Evolutionary conservation across 2,329 filamentous ascomycete species (phyloP).

Genomic region (Sordariomycetes sp.): DNA sequence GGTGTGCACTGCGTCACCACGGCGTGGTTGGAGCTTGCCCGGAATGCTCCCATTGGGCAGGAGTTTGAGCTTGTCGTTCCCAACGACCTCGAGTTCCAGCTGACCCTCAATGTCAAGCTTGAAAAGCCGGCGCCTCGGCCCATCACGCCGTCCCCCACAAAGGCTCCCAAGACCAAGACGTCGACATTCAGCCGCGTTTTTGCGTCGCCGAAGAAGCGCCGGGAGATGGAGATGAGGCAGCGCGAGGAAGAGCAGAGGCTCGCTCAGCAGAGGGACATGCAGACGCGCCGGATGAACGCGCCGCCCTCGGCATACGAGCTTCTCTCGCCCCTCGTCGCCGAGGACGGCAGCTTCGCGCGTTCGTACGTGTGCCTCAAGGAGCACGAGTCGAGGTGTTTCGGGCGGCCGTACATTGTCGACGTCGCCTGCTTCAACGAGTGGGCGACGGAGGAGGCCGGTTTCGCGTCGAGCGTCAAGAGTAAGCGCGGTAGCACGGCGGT

Average conservation of each 20-base stretch:
- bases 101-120: conserved; percentile 91
- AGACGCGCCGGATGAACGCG: conserved; percentile 45
- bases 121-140: conserved; percentile 59
- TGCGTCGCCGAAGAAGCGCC: conserved; percentile 90
- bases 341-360: conserved; percentile 87
- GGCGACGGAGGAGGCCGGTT: conserved; percentile 73
- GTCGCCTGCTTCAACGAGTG: conserved; percentile 97
- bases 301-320: conserved; percentile 74
- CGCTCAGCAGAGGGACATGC: conserved; percentile 49
- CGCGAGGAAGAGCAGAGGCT: conserved; percentile 71
- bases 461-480: conserved; percentile 82
- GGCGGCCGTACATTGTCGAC: conserved; percentile 75
- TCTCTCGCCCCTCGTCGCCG: conserved; percentile 71
- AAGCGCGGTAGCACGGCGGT: conserved; percentile 64
- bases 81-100: conserved; percentile 96
- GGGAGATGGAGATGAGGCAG: conserved; percentile 77
- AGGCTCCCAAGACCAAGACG: conserved; percentile 56
- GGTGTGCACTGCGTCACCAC: conserved; percentile 96
- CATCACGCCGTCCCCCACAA: conserved; percentile 30
- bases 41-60: conserved; percentile 87
- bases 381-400: conserved; percentile 78
- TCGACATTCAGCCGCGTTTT: conserved; percentile 88
- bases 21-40: conserved; percentile 83
- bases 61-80: conserved; percentile 97
- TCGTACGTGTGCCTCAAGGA: conserved; percentile 91